phyloP scores from a whole-genome alignment of 495 filamentous ascomycete genomes.

The Penicillium simplicissimum region DNA sequence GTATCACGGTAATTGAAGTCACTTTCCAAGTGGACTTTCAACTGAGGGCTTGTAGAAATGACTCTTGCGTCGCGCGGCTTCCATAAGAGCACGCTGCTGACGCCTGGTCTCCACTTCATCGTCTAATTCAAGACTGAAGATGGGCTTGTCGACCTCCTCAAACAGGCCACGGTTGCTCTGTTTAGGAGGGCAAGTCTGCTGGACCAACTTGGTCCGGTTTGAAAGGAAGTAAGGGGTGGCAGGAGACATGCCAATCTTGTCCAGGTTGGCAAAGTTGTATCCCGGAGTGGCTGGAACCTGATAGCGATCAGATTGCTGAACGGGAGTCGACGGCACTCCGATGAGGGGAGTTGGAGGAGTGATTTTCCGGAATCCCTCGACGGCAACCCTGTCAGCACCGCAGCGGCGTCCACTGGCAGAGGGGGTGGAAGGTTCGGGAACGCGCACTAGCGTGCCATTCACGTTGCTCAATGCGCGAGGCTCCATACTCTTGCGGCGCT shows the following conservation, averaged over 20 bases:
- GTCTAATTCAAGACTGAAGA: slow-evolving; percentile 17
- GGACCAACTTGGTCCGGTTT: slow-evolving; percentile 56
- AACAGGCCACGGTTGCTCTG: slow-evolving; percentile 51
- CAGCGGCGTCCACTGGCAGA: slow-evolving; percentile 33
- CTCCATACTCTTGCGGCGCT: slow-evolving; percentile 90
- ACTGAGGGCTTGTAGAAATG: slow-evolving; percentile 78
- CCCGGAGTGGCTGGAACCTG: slow-evolving; percentile 38
- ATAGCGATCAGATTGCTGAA: slow-evolving; percentile 26
- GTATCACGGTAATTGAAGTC: slow-evolving; percentile 10
- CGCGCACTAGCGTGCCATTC: slow-evolving; percentile 59
- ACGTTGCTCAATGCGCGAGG: slow-evolving; percentile 73
- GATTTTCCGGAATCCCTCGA: slow-evolving; percentile 37
- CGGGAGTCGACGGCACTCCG: slow-evolving; percentile 24
- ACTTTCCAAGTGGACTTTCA: slow-evolving; percentile 63
- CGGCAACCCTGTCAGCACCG: slow-evolving; percentile 38
- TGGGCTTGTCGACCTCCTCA: slow-evolving; percentile 21
- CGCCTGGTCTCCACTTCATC: slow-evolving; percentile 39
- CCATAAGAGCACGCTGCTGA: slow-evolving; percentile 63
- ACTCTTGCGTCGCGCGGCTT: slow-evolving; percentile 78
- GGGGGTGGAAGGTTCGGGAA: slow-evolving; percentile 32
- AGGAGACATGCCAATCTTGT: slow-evolving; percentile 50
- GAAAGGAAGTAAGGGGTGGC: slow-evolving; percentile 58
- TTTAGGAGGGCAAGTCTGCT: slow-evolving; percentile 75
- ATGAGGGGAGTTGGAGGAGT: slow-evolving; percentile 29
- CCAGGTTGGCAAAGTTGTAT: slow-evolving; percentile 41